phyloP scores from a whole-genome alignment of 1,139 yeast genomes.

The Pichia kudriavzevii region DNA sequence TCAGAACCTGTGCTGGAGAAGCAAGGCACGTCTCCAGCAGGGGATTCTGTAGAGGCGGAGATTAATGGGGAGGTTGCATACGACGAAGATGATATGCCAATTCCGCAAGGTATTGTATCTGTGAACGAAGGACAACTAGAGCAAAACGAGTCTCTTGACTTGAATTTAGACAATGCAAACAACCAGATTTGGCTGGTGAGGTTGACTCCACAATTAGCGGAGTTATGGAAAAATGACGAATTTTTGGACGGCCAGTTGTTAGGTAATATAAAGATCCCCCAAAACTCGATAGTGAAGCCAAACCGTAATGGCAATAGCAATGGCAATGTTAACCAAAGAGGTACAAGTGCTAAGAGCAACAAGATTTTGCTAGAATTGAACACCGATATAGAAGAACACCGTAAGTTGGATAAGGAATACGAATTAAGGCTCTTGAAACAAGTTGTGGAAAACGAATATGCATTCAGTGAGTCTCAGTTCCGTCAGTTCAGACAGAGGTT shows the following conservation, averaged over 20 bases:
- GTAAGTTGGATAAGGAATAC: conserved; percentile 68
- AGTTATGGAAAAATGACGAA: conserved; percentile 65
- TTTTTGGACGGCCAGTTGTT: conserved; percentile 63
- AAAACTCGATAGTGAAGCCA: conserved; percentile 25
- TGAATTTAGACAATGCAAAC: conserved; percentile 45
- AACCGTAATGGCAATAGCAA: conserved; percentile 24
- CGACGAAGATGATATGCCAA: conserved; percentile 27
- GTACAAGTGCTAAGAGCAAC: conserved; percentile 1
- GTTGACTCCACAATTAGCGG: conserved; percentile 79
- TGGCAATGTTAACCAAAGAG: too few species aligned
- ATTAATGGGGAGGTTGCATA: conserved; percentile 16
- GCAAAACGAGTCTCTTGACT: conserved; percentile 48
- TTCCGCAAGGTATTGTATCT: conserved; percentile 29
- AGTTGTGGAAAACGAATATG: conserved; percentile 74
- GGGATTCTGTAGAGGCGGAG: conserved; percentile 1
- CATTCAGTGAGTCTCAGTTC: conserved; percentile 84
- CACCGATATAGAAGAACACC: conserved; percentile 28
- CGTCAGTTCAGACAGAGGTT: conserved; percentile 39
- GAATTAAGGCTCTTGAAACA: conserved; percentile 72
- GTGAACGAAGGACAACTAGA: conserved; percentile 26
- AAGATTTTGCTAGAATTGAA: conserved; percentile 54
- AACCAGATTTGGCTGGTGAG: conserved; percentile 89
- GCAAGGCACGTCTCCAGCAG: too few species aligned
- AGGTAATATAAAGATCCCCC: conserved; percentile 72
- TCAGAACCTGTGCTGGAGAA: too few species aligned